Evolutionary conservation across 1,139 yeast genomes (phyloP), one percentile per base, ranked within the genome.

Genomic region (Blastobotrys ciferrii): DNA sequence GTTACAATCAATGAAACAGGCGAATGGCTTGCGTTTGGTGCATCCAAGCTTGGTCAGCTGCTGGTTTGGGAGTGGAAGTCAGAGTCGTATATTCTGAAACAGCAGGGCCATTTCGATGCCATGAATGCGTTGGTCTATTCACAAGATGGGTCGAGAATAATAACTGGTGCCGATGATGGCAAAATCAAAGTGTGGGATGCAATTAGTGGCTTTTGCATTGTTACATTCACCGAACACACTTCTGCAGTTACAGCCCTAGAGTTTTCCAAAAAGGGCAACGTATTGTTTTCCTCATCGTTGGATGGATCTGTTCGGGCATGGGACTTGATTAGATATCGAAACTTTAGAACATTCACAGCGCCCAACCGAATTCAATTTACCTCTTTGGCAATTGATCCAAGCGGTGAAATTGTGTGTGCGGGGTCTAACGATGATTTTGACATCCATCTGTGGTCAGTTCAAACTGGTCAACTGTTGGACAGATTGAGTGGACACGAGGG

Each of bases 21-120:
- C 18, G 98, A 92, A 67, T 92, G 99, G 99, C 72, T 94, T 43
- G 96, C 97, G 0, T 87, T 92, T 68, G 98, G 98, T 3, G 89
- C 97, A 0, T 73, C 91, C 15, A 84, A 82, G 60, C 70, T 87
- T 32, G 98, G 98, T n/a, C 99, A 92, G 68, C 71, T 92, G 48
- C 71, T 92, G 52, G 98, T 92, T 0, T 92, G 95, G 74, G 99
- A 92, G 74, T 92, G 99, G 99, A 97, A 92, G 71, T 87, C 96
- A 2, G 98, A 92, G 67, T 87, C 97, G 0, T 92, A 92, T 64
- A 85, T 92, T 42, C 74, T 92, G 57, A 91, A 92, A 65, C 98
- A 92, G 65, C 98, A 94, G 67, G 97, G 98, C 11, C 98, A 92
- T 68, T 92, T 87, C 63, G 98, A 92, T 65, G 75, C 96, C 0